A percentile compares a stretch with the other conserved stretches of the same genome.
phyloP scores from a whole-genome alignment of 192 early-diverging fungal genomes.

The Coemansia sp. region DNA sequence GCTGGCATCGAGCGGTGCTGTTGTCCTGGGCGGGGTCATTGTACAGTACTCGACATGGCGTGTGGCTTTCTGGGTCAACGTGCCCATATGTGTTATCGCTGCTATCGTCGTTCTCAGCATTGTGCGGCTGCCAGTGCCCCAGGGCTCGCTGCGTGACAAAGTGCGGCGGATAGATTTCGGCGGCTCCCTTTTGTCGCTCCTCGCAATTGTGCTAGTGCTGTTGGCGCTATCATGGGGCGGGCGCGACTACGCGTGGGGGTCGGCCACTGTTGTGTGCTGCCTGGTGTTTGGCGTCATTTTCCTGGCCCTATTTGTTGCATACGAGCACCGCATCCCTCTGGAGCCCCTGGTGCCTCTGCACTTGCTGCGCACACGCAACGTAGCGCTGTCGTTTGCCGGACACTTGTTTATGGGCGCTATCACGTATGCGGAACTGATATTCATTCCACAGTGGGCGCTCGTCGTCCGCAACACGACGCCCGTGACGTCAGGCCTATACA shows the following conservation, averaged over 20 bases:
- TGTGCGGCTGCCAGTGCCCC: constrained; percentile 56
- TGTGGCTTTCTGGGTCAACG: constrained; percentile 78
- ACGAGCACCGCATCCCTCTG: constrained; percentile 54
- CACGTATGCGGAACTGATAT: constrained; percentile 14
- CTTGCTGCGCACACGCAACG: constrained; percentile 54
- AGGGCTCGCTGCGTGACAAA: constrained; percentile 33
- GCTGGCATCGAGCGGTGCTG: constrained; percentile 62
- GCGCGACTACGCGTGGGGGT: constrained; percentile 52
- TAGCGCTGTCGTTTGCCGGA: constrained; percentile 13
- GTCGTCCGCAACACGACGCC: constrained; percentile 17
- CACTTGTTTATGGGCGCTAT: constrained; percentile 20
- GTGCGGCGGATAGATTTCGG: constrained; percentile 56
- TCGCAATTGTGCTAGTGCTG: constrained; percentile 47
- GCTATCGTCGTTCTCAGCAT: constrained; percentile 59
- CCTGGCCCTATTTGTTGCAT: constrained; percentile 49
- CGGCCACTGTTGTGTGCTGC: constrained; percentile 45
- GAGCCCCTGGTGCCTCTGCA: constrained; percentile 64
- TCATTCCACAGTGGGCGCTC: constrained; percentile 18
- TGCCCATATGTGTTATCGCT: constrained; percentile 63
- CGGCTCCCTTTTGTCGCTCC: constrained; percentile 49
- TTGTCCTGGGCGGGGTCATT: constrained; percentile 71
- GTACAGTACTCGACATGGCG: constrained; percentile 62
- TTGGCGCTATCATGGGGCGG: constrained; percentile 61
- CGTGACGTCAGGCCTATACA: constrained; percentile 18
- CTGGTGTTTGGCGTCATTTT: constrained; percentile 25